Conservation (phyloP, 441 rosid species). For the Aleurites moluccanus region DNA sequence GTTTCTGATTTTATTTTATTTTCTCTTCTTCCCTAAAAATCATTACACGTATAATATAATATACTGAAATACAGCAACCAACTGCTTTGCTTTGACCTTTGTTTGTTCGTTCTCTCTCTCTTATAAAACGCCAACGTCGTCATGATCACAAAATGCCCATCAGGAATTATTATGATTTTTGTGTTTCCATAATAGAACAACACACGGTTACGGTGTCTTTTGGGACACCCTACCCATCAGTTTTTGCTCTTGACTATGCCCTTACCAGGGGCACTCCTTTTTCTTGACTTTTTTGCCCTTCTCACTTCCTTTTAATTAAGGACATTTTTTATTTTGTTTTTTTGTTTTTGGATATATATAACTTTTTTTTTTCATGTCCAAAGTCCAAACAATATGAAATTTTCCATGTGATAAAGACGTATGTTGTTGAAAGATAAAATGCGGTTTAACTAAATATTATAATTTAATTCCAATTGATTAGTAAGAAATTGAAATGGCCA, state of each 20-base stretch:
- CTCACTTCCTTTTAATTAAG: too few species aligned
- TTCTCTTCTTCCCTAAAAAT: constrained; percentile 28
- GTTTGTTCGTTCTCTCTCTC: constrained; percentile 26
- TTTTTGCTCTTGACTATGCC: constrained; percentile 29
- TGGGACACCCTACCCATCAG: constrained; percentile 20
- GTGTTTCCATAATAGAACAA: not conserved
- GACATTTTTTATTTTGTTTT: too few species aligned
- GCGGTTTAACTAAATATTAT: too few species aligned
- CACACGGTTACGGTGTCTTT: constrained; percentile 2
- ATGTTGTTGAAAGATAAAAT: too few species aligned
- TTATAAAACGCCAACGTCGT: constrained; percentile 40
- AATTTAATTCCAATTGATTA: too few species aligned
- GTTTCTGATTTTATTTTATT: constrained; percentile 33
- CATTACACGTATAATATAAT: constrained; percentile 37
- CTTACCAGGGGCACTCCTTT: not conserved
- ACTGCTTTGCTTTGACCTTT: constrained; percentile 80
- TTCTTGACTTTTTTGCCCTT: not conserved
- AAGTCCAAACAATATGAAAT: too few species aligned
- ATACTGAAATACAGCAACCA: constrained; percentile 34
- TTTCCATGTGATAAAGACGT: too few species aligned
- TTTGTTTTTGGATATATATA: too few species aligned
- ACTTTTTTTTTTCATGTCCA: too few species aligned
- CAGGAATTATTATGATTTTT: not conserved
- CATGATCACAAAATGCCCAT: constrained; percentile 41
- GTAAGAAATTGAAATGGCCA: too few species aligned